Evolutionary conservation across 352 stramenopile genomes (phyloP), one percentile per base, ranked within the genome.

Genomic region (Pythium dissotocum): DNA sequence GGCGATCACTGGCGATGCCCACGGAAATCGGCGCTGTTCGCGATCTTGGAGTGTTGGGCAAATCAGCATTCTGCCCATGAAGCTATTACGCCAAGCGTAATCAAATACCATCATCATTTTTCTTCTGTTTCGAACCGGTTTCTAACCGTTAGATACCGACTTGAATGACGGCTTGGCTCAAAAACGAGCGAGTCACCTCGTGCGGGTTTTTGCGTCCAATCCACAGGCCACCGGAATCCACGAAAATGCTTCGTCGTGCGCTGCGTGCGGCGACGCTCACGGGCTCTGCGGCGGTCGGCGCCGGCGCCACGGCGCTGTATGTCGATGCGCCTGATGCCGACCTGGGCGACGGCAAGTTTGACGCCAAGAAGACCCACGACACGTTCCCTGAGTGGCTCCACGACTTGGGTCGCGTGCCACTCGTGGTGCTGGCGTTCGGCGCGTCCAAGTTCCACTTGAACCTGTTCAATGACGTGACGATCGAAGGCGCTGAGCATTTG

Each of bases 401-500:
- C 40, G 40, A 49, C 40, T 24, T 49, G 14, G 40, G 40, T 7
- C 40, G 40, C 18, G 16, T 49, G 40, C 40, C 40, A 9, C 13
- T 49, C 18, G 40, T 49, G 40, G 40, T 24, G 40, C 40, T 49
- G 14, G 40, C 40, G 40, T 49, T 49, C 40, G 40, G 40, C 40
- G 40, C 40, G 9, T 49, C 40, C 40, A 49, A 49, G 40, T 49
- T 49, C 40, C 40, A 49, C 40, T 24, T 49, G 40, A 49, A 49
- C 40, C 40, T 49, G 40, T 49, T 49, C 40, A 49, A 49, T 49
- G 40, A 49, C 13, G 14, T 49, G 40, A 49, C 40, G 40, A 49
- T 49, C 40, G 40, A 49, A 49, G 40, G 40, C 40, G 40, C 13
- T 1, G 4, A 49, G 6, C 12, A 49, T 24, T 12, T 49, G 40